Conservation (phyloP, 192 early-diverging fungal species). For the Powellomyces hirtus region DNA sequence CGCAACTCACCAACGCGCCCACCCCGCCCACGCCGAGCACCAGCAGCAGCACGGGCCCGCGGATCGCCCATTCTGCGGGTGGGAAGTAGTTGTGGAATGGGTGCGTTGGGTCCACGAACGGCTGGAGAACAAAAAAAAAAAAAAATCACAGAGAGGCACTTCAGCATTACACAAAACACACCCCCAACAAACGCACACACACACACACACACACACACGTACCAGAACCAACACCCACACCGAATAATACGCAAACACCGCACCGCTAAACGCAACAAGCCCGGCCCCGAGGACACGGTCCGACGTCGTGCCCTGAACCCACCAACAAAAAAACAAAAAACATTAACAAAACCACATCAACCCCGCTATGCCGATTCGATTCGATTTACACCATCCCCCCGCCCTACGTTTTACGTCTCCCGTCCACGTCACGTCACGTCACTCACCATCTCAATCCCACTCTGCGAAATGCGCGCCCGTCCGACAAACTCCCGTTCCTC, state of each 20-base stretch:
- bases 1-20: slow-evolving; percentile 74
- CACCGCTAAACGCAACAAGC: slow-evolving; percentile 64
- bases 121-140: neutral
- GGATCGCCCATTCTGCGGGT: slow-evolving; percentile 81
- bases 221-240: slow-evolving; percentile 88
- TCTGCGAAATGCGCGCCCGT: too few relatives aligned
- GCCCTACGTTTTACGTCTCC: too few relatives aligned
- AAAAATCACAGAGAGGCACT: neutral
- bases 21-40: slow-evolving; percentile 75
- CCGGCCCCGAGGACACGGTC: slow-evolving; percentile 81
- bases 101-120: slow-evolving; percentile 37
- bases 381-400: too few relatives aligned
- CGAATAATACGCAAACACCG: slow-evolving; percentile 86
- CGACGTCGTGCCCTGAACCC: slow-evolving; percentile 36
- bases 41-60: slow-evolving; percentile 77
- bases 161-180: too few relatives aligned
- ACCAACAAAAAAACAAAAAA: too few relatives aligned
- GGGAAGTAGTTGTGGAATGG: slow-evolving; percentile 76
- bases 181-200: too few relatives aligned
- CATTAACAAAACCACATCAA: too few relatives aligned
- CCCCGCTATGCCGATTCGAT: too few relatives aligned
- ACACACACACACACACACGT: neutral
- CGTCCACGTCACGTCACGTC: too few relatives aligned
- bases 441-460: too few relatives aligned
- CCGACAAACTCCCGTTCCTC: too few relatives aligned